Conservation (phyloP, 352 stramenopile species). For the Poterioochromonas sp. region DNA sequence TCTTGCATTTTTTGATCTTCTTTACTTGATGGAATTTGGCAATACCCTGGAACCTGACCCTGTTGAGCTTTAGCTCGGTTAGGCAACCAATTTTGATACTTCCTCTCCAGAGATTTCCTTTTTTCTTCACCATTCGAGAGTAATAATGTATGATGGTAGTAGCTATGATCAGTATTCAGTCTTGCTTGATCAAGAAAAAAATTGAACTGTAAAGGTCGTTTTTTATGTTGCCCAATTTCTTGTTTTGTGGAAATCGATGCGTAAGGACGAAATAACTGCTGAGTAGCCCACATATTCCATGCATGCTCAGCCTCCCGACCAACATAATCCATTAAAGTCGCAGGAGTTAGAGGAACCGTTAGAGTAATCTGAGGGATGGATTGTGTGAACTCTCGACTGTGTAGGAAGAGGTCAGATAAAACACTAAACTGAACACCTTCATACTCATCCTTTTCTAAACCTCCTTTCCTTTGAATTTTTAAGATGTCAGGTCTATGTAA, state of each 20-base stretch:
- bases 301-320: neutral
- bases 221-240: neutral
- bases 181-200: neutral
- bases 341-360: neutral
- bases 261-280: neutral
- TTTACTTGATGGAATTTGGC: neutral
- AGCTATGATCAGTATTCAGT: neutral
- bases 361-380: neutral
- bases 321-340: neutral
- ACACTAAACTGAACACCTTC: neutral
- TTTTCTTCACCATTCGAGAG: too few species aligned
- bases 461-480: neutral
- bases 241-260: neutral
- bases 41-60: neutral
- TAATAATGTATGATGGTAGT: neutral
- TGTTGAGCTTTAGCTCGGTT: neutral
- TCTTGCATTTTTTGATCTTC: neutral
- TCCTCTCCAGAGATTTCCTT: too few species aligned
- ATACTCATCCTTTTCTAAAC: neutral
- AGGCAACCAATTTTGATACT: neutral
- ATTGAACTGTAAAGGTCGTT: neutral
- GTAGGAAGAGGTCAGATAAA: neutral
- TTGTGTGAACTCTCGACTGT: neutral
- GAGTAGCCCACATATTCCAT: conserved; percentile 13
- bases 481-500: neutral